These are phyloP conservation scores for Dendrobium chrysotoxum DNA, from an alignment of 106 monocot species.

Conservation along the genomic window DNA sequence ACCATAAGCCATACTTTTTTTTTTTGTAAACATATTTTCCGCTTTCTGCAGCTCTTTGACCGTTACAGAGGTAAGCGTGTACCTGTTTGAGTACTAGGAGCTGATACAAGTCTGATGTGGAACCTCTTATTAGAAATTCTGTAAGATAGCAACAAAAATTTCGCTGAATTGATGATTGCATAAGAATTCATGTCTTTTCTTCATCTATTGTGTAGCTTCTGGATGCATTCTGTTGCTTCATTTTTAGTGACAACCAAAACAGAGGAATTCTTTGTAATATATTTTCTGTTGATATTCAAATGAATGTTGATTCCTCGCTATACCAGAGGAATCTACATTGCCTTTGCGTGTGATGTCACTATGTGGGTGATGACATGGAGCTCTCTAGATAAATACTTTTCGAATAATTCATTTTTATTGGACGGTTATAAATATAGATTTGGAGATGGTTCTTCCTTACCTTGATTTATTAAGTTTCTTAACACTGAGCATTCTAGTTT, in stretches of 20 bases:
- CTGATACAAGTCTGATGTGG: background rate
- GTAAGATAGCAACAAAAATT: constrained; percentile 3
- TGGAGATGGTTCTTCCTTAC: background rate
- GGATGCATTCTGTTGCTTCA: background rate
- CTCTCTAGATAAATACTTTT: background rate
- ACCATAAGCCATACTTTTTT: too few species aligned
- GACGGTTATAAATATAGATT: background rate
- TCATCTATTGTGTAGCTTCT: background rate
- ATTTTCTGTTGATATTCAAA: background rate
- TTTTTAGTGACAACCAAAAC: background rate
- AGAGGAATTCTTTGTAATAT: background rate
- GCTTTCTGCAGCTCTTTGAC: constrained; percentile 22
- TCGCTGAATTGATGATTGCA: background rate
- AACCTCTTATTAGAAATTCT: background rate
- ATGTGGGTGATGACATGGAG: background rate
- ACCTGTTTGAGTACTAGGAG: constrained; percentile 19
- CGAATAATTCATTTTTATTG: background rate
- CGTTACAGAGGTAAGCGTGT: constrained; percentile 31
- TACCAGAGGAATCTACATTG: background rate
- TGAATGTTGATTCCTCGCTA: background rate
- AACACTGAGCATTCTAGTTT: too few species aligned
- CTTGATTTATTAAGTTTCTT: too few species aligned
- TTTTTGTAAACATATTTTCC: background rate
- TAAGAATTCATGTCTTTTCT: background rate
- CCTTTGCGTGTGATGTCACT: background rate